Conservation (phyloP, 2,329 filamentous ascomycete genomes). For the Ceratocystis albifundus region DNA sequence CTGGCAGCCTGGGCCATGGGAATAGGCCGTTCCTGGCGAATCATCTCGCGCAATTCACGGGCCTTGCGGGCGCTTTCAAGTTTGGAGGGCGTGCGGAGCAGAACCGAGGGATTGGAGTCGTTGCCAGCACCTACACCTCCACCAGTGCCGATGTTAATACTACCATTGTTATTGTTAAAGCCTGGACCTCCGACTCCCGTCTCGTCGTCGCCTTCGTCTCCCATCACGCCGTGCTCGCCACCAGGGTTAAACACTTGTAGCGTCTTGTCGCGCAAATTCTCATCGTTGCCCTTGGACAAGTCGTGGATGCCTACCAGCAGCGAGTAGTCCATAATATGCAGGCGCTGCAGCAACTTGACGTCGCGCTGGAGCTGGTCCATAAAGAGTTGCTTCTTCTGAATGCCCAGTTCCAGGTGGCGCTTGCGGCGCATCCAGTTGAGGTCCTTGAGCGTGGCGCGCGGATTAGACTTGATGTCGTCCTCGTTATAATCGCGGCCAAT, state of each 20-base stretch:
- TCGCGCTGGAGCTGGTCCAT: slow-evolving; percentile 80
- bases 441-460: slow-evolving; percentile 87
- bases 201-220: slow-evolving; percentile 42
- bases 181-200: neutral
- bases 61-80: slow-evolving; percentile 85
- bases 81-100: slow-evolving; percentile 86
- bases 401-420: slow-evolving; percentile 74
- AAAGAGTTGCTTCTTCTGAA: slow-evolving; percentile 78
- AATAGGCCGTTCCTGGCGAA: slow-evolving; percentile 86
- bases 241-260: slow-evolving; percentile 87
- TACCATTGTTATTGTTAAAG: neutral
- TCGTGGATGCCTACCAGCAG: slow-evolving; percentile 92
- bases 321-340: slow-evolving; percentile 99
- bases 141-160: slow-evolving; percentile 36
- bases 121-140: neutral
- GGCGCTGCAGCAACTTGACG: slow-evolving; percentile 70
- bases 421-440: slow-evolving; percentile 88
- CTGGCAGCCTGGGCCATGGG: slow-evolving; percentile 73
- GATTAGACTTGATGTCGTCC: slow-evolving; percentile 76
- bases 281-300: slow-evolving; percentile 78
- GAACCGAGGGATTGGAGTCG: slow-evolving; percentile 34
- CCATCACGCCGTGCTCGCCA: slow-evolving; percentile 27
- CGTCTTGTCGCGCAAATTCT: slow-evolving; percentile 81
- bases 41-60: slow-evolving; percentile 78
- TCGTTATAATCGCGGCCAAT: slow-evolving; percentile 85